A percentile compares a stretch with the other conserved stretches of the same genome.
Conservation (phyloP, 2,329 filamentous ascomycete species). For the Fusarium phyllophilum region DNA sequence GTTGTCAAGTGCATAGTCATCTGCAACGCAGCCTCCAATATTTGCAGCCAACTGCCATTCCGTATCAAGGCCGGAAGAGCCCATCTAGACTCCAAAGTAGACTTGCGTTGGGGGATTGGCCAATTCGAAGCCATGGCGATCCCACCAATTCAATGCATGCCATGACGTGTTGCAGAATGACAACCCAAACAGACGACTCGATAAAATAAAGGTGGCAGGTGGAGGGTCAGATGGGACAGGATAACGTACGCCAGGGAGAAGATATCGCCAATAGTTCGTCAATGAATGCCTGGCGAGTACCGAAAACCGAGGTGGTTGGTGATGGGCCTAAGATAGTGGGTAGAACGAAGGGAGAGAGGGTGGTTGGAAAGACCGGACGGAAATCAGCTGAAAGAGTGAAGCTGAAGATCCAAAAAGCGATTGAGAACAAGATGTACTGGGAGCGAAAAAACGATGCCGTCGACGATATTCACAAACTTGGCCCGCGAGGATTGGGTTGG, state of each 20-base stretch:
- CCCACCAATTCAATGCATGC: slow-evolving; percentile 38
- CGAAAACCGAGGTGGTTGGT: slow-evolving; percentile 39
- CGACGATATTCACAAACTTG: slow-evolving; percentile 40
- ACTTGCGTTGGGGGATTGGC: slow-evolving; percentile 3
- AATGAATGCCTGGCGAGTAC: slow-evolving; percentile 37
- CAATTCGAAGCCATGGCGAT: slow-evolving; percentile 28
- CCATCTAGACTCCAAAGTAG: slow-evolving; percentile 1
- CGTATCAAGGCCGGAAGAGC: slow-evolving; percentile 25
- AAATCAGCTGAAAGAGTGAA: slow-evolving; percentile 57
- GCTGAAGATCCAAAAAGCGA: slow-evolving; percentile 49
- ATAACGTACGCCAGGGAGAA: slow-evolving; percentile 44
- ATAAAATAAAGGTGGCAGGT: slow-evolving; percentile 34
- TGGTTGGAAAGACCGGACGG: slow-evolving; percentile 52
- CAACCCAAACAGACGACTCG: slow-evolving; percentile 20
- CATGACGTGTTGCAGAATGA: slow-evolving; percentile 32
- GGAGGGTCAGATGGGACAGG: slow-evolving; percentile 33
- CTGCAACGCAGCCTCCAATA: slow-evolving; percentile 38
- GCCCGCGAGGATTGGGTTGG: slow-evolving; percentile 43
- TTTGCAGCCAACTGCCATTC: slow-evolving; percentile 34
- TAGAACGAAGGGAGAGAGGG: slow-evolving; percentile 36
- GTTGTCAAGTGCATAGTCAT: slow-evolving; percentile 5
- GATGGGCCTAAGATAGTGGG: slow-evolving; percentile 23
- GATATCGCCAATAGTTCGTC: slow-evolving; percentile 45
- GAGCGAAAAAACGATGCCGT: slow-evolving; percentile 40
- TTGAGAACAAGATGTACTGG: slow-evolving; percentile 40